Base-by-base conservation (phyloP, 805 yeast genomes). In the Lachancea thermotolerans region DNA sequence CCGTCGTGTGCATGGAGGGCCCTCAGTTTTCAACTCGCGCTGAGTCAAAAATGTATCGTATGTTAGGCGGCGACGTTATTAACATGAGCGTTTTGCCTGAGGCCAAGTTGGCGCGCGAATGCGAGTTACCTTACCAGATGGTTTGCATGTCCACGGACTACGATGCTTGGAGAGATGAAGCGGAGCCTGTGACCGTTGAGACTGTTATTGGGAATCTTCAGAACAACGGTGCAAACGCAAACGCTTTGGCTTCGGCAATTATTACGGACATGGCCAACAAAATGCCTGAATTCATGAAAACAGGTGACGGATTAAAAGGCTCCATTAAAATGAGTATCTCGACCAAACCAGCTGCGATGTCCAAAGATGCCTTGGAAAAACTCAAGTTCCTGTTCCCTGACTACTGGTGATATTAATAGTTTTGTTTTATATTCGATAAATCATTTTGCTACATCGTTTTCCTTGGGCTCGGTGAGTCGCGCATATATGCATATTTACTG, bases 31-130 rank as follows among this genome's bases (percentile, higher is more conserved):
- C 95, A 33, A 93, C 99, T 11, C 77, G 99, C 53, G 98, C 99
- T 9, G 99, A 93, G 69, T 89, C 97, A 11, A 77, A 77, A 62
- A 68, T 93, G 68, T 93, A 93, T 72, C 71, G 76, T 50, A 69
- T 85, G 31, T 85, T 93, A 82, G 97, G 96, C 46, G 98, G 96
- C 7, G 79, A 89, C 30, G 95, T 93, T 45, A 93, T 93, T 65
- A 93, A 93, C 72, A 93, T 93, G 99, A 83, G 95, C 42, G 93
- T 88, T 46, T 68, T 93, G 48, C 99, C 99, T n/a, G 99, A 93
- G 71, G 83, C 95, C 34, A 93, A 93, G 65, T 76, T 93, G 52
- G 99, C 99, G 3, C 79, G 95, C 60, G 99, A 93, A 69, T 96
- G 98, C 37, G 99, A 93, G 68, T 82, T 93, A 53, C 76, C 95